phyloP scores from a whole-genome alignment of 768 basidiomycete species.

The Termitomyces sp. region DNA sequence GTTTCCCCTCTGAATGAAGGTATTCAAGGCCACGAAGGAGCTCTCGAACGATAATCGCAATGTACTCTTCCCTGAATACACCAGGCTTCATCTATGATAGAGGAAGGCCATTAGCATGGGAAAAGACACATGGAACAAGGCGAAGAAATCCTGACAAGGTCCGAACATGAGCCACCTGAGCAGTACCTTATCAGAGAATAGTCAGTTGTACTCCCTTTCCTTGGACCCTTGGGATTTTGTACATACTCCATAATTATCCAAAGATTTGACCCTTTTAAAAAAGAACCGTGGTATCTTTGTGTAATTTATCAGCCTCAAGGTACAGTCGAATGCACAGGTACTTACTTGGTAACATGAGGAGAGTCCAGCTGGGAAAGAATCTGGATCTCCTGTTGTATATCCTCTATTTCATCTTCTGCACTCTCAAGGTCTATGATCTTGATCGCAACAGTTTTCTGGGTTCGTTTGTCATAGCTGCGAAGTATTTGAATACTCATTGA shows the following conservation, averaged over 20 bases:
- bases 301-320: slow-evolving; percentile 7
- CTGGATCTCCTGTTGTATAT: slow-evolving; percentile 98
- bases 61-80: slow-evolving; percentile 96
- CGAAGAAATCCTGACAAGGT: slow-evolving; percentile 56
- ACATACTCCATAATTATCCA: slow-evolving; percentile 99
- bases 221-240: not conserved
- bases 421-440: slow-evolving; percentile 99
- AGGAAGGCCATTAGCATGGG: slow-evolving; percentile 10
- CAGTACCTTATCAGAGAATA: slow-evolving; percentile 61
- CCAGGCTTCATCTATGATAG: slow-evolving; percentile 92
- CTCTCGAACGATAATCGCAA: slow-evolving; percentile 94
- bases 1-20: slow-evolving; percentile 91
- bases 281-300: slow-evolving; percentile 88
- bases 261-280: slow-evolving; percentile 88
- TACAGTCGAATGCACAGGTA: slow-evolving; percentile 12
- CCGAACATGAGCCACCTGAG: slow-evolving; percentile 96
- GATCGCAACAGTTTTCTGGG: slow-evolving; percentile 96
- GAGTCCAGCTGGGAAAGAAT: slow-evolving; percentile 96
- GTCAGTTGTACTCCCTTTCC: slow-evolving; percentile 1
- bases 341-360: slow-evolving; percentile 91
- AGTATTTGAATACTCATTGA: slow-evolving; percentile 2
- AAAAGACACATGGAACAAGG: slow-evolving; percentile 6
- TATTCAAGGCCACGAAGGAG: slow-evolving; percentile 91
- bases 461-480: slow-evolving; percentile 85
- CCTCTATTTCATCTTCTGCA: slow-evolving; percentile 99